phyloP scores from a whole-genome alignment of 257 asterid genomes.

The Cynanchum wilfordii region DNA sequence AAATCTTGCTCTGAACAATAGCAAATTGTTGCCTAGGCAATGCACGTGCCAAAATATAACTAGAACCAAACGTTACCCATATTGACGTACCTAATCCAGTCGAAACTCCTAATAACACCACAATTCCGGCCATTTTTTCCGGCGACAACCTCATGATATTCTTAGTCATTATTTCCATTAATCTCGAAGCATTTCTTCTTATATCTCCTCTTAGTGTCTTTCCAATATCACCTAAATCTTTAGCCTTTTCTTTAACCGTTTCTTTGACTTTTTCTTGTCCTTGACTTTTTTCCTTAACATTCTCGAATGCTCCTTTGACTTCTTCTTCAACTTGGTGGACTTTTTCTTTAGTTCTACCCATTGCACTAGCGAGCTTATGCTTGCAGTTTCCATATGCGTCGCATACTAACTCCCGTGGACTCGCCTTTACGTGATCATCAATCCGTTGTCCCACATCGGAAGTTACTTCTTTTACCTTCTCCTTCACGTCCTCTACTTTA shows the following conservation, averaged over 20 bases:
- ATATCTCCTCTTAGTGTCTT: slow-evolving; percentile 17
- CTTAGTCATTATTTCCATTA: slow-evolving; percentile 13
- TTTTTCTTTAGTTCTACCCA: slow-evolving; percentile 24
- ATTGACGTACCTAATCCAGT: slow-evolving; percentile 61
- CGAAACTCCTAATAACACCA: slow-evolving; percentile 53
- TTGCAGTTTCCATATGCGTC: slow-evolving; percentile 38
- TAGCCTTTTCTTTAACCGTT: background rate
- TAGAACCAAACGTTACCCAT: slow-evolving; percentile 75
- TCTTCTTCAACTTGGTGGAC: slow-evolving; percentile 22
- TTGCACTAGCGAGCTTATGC: slow-evolving; percentile 25
- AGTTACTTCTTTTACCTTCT: slow-evolving; percentile 20
- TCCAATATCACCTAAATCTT: slow-evolving; percentile 12
- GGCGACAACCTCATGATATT: slow-evolving; percentile 22
- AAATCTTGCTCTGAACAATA: slow-evolving; percentile 62
- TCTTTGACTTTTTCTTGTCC: slow-evolving; percentile 16
- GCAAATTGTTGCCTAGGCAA: slow-evolving; percentile 76
- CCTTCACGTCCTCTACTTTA: slow-evolving; percentile 27
- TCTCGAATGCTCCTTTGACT: slow-evolving; percentile 21
- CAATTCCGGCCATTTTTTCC: slow-evolving; percentile 17
- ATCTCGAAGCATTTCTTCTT: slow-evolving; percentile 10
- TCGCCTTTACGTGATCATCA: background rate
- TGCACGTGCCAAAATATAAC: slow-evolving; percentile 51
- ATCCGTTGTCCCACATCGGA: slow-evolving; percentile 17
- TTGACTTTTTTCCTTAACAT: slow-evolving; percentile 26
- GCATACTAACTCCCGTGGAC: slow-evolving; percentile 27